A percentile compares a stretch with the other conserved stretches of the same genome.
phyloP scores from a whole-genome alignment of 1,284 basidiomycete genomes.

The Cystobasidium sp. region DNA sequence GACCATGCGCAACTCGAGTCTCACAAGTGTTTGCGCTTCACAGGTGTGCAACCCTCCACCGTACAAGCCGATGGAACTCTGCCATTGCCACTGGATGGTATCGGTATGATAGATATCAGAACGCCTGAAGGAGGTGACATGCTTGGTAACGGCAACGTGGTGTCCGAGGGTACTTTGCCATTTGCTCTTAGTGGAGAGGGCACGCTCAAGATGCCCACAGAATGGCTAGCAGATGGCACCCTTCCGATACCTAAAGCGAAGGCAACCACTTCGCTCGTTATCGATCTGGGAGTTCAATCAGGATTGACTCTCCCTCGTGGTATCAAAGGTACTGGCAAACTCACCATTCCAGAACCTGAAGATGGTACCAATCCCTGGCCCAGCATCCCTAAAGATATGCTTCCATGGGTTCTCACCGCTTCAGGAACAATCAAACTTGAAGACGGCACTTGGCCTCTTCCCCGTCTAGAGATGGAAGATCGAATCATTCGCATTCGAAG shows the following conservation, averaged over 20 bases:
- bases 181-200: not conserved
- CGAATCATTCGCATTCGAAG: not conserved
- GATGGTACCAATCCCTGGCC: constrained; percentile 16
- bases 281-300: constrained; percentile 9
- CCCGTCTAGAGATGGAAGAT: not conserved
- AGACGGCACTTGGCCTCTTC: constrained; percentile 14
- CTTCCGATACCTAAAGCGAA: not conserved
- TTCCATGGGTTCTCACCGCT: constrained; percentile 5
- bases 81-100: not conserved
- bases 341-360: not conserved
- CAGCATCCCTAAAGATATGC: not conserved
- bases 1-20: not conserved
- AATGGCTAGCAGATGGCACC: not conserved
- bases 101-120: not conserved
- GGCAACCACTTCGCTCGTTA: too few species aligned
- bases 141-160: too few species aligned
- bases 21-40: not conserved
- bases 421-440: constrained; percentile 2
- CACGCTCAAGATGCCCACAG: not conserved
- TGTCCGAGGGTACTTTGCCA: not conserved
- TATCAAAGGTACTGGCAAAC: constrained; percentile 13
- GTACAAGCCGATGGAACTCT: not conserved
- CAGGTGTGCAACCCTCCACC: too few species aligned
- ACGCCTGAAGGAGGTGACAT: not conserved
- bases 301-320: constrained; percentile 18